Base-by-base conservation (phyloP, 139 green algal genomes). In the Deuterostichococcus epilithicus region DNA sequence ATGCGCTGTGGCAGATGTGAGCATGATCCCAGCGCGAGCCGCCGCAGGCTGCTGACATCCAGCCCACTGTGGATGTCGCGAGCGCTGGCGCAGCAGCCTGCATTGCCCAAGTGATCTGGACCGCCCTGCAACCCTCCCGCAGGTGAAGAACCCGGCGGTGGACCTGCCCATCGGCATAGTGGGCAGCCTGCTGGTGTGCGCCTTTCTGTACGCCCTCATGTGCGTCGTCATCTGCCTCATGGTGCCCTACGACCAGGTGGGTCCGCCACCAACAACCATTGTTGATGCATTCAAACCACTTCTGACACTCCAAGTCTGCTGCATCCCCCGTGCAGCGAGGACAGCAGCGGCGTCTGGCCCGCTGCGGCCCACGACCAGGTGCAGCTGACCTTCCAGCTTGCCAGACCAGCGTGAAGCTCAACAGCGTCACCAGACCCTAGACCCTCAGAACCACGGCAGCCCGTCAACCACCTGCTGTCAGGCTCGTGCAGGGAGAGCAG, bases 121-220 rank as follows among this genome's bases (percentile, higher is more conserved):
- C 20, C 18, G 45, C 45, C 45, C 18, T 60, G 45, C n/a, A n/a
- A n/a, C n/a, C n/a, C n/a, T n/a, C n/a, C n/a, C n/a, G 5, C 72
- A 92, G 85, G 74, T 77, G 0, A 78, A 74, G 23, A 86, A 92
- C 70, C 87, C 89, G 6, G 65, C 39, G 5, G 68, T 78, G 28
- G 86, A 91, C 72, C 78, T 94, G 76, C 89, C 89, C 66, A 85
- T 91, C 42, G 87, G 86, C 42, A 91, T 94, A 71, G 69, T 92
- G 25, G 81, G 80, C 37, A 88, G 81, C 4, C 74, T 94, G 58
- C n/a, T 38, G 67, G 76, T 90, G 65, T 83, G 68, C 73, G 88
- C 87, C 2, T 76, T 78, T 1, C 69, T 92, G 35, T 93, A 90
- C 77, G 81, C 88, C 38, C 70, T 74, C 1, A 86, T 88, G 84